Conservation (phyloP, 805 yeast species). For the Maudiozyma serrabonitensis region DNA sequence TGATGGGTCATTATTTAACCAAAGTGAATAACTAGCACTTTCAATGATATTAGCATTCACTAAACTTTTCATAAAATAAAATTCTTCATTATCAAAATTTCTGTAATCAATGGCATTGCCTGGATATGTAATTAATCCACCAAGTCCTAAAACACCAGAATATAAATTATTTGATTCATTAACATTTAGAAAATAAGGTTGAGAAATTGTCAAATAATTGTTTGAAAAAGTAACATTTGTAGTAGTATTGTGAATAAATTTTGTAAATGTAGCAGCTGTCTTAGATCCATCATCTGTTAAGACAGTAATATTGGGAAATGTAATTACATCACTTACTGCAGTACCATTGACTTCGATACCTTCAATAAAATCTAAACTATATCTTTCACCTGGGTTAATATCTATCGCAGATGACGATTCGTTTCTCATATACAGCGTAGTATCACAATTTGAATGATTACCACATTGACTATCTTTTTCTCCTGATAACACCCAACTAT, state of each 20-base stretch:
- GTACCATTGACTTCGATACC: constrained; percentile 17
- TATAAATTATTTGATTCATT: constrained; percentile 27
- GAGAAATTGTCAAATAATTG: constrained; percentile 11
- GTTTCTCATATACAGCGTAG: constrained; percentile 9
- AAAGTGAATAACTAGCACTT: constrained; percentile 37
- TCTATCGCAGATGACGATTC: constrained; percentile 13
- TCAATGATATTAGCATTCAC: constrained; percentile 25
- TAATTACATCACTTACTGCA: constrained; percentile 16
- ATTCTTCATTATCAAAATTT: constrained; percentile 11
- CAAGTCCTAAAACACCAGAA: constrained; percentile 40
- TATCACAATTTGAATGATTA: constrained; percentile 2
- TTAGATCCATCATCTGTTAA: background rate
- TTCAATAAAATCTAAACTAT: constrained; percentile 19
- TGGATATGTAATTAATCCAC: constrained; percentile 21
- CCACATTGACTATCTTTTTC: constrained; percentile 6
- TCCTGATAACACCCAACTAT: constrained; percentile 28
- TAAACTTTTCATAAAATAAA: constrained; percentile 30
- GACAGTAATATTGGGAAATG: constrained; percentile 7
- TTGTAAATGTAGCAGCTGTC: background rate
- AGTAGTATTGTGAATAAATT: background rate
- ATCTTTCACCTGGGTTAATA: constrained; percentile 6
- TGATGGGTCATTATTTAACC: constrained; percentile 21
- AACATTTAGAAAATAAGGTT: constrained; percentile 31
- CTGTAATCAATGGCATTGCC: constrained; percentile 11
- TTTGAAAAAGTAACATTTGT: constrained; percentile 1